Evolutionary conservation across 164 flowering plant species (phyloP).

Genomic region (Umbellularia californica): DNA sequence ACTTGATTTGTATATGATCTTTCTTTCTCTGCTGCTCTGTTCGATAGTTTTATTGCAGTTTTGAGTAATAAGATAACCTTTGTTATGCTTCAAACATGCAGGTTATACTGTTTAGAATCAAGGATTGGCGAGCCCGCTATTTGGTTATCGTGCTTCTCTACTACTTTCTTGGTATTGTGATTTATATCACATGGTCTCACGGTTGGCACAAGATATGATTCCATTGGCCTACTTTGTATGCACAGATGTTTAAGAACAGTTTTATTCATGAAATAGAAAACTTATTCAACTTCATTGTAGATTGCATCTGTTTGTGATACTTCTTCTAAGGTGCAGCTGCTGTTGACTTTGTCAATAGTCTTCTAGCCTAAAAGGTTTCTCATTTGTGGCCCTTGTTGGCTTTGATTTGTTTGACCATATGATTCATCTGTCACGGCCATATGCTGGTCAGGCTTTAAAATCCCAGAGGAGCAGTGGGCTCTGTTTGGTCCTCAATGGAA

Average conservation of each 20-base stretch:
- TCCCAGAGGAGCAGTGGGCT: too few species aligned
- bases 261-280: neutral
- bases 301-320: neutral
- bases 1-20: neutral
- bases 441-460: too few species aligned
- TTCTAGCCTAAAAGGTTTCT: neutral
- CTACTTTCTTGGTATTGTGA: slow-evolving; percentile 97
- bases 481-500: too few species aligned
- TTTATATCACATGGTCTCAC: slow-evolving; percentile 89
- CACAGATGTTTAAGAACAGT: neutral
- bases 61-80: neutral
- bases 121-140: slow-evolving; percentile 92
- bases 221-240: neutral
- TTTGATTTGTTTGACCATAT: neutral
- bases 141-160: slow-evolving; percentile 95
- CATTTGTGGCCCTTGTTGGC: neutral
- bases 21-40: neutral
- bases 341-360: neutral
- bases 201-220: slow-evolving; percentile 29
- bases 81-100: slow-evolving; percentile 31
- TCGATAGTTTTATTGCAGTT: neutral
- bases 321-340: neutral
- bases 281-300: neutral
- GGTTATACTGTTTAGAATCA: slow-evolving; percentile 90
- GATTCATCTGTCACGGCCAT: neutral